A percentile compares a stretch with the other conserved stretches of the same genome.
These are phyloP conservation scores for Camellia sinensis DNA, from an alignment of 148 eudicot species.

Conservation along the genomic window DNA sequence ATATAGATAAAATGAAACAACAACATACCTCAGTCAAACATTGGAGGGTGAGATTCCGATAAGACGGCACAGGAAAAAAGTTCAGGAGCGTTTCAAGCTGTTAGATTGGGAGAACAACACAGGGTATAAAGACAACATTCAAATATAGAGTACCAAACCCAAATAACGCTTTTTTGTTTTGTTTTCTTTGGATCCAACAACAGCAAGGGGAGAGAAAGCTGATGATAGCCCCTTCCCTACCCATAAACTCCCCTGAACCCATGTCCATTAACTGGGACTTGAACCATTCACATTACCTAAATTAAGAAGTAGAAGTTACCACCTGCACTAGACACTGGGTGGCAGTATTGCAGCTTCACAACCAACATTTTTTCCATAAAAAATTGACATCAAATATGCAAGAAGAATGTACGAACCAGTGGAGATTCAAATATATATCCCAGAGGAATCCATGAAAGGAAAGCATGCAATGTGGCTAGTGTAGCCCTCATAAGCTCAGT, in stretches of 20 bases:
- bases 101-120: slow-evolving; percentile 11
- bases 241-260: background rate
- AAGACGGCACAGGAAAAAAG: slow-evolving; percentile 74
- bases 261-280: background rate
- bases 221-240: background rate
- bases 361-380: background rate
- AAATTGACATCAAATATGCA: background rate
- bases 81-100: slow-evolving; percentile 90
- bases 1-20: background rate
- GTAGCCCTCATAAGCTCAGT: slow-evolving; percentile 91
- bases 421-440: slow-evolving; percentile 98
- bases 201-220: background rate
- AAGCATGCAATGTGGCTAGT: slow-evolving; percentile 89
- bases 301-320: background rate
- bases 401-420: slow-evolving; percentile 55
- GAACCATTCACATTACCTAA: background rate
- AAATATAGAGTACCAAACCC: background rate
- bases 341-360: background rate
- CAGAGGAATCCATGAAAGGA: slow-evolving; percentile 97
- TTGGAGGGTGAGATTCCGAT: slow-evolving; percentile 90
- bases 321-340: background rate
- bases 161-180: background rate
- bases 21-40: slow-evolving; percentile 82
- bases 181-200: background rate
- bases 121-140: background rate